Evolutionary conservation across 1,284 basidiomycete genomes (phyloP).

Genomic region (Amanita bisporigera): DNA sequence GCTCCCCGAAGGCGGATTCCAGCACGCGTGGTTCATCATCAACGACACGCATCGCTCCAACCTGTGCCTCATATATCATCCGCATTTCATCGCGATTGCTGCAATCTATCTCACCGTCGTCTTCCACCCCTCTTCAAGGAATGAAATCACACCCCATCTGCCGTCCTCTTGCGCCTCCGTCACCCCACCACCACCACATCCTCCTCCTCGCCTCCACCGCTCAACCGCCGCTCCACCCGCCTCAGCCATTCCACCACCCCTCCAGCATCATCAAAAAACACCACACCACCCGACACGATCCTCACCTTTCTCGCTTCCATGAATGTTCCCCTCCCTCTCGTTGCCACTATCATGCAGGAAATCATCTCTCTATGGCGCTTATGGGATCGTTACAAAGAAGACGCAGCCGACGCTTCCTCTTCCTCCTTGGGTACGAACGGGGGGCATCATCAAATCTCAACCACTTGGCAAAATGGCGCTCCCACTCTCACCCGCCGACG

Average conservation of each 20-base stretch:
- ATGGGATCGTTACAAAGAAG: constrained; percentile 83
- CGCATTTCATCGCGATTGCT: constrained; percentile 92
- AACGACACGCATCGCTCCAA: constrained; percentile 97
- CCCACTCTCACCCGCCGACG: background rate
- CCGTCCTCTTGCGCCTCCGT: constrained; percentile 21
- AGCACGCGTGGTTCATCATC: constrained; percentile 90
- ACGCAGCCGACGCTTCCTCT: constrained; percentile 41
- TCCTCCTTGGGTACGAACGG: background rate
- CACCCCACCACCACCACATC: constrained; percentile 12
- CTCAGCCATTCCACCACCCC: constrained; percentile 31
- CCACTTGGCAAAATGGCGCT: background rate
- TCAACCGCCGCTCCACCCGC: constrained; percentile 61
- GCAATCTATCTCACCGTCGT: constrained; percentile 88
- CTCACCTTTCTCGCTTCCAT: constrained; percentile 81
- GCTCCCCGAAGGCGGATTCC: constrained; percentile 68
- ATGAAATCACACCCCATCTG: constrained; percentile 44
- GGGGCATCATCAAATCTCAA: background rate
- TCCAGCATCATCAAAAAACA: constrained; percentile 38
- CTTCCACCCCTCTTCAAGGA: constrained; percentile 61
- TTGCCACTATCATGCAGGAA: constrained; percentile 91
- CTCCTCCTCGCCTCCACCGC: constrained; percentile 21
- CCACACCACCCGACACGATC: constrained; percentile 69
- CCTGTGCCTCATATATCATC: constrained; percentile 89
- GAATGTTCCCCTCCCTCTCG: constrained; percentile 81
- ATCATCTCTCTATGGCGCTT: constrained; percentile 89